phyloP scores from a whole-genome alignment of 768 basidiomycete species.

The Termitomyces sp. region DNA sequence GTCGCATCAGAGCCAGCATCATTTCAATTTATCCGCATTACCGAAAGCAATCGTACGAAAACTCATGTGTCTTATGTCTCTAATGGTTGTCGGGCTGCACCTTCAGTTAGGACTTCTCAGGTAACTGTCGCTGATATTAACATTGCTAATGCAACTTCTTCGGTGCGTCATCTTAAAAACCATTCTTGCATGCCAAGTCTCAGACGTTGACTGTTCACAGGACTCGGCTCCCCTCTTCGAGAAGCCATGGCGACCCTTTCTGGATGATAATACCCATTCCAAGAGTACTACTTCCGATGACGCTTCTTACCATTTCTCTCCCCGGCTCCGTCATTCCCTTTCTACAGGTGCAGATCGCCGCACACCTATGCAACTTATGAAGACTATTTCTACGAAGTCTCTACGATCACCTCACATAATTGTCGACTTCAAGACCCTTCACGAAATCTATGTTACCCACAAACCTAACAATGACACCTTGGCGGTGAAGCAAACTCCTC shows the following conservation, averaged over 20 bases:
- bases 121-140: slow-evolving; percentile 1
- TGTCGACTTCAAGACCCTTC: slow-evolving; percentile 13
- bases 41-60: neutral
- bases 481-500: neutral
- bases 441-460: slow-evolving; percentile 3
- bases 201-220: neutral
- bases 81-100: neutral
- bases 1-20: neutral
- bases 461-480: neutral
- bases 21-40: neutral
- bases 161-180: slow-evolving; percentile 3
- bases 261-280: slow-evolving; percentile 4
- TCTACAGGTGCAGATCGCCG: slow-evolving; percentile 12
- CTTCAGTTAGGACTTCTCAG: neutral
- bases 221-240: neutral
- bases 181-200: neutral
- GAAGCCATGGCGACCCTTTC: slow-evolving; percentile 4
- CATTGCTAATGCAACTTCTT: slow-evolving; percentile 14
- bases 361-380: slow-evolving; percentile 10
- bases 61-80: neutral
- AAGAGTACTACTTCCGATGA: neutral
- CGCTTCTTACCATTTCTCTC: neutral
- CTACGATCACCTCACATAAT: slow-evolving; percentile 15
- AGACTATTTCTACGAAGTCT: slow-evolving; percentile 18
- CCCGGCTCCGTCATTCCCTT: slow-evolving; percentile 5